phyloP scores from a whole-genome alignment of 805 yeast genomes.

The Komagataella pastoris region DNA sequence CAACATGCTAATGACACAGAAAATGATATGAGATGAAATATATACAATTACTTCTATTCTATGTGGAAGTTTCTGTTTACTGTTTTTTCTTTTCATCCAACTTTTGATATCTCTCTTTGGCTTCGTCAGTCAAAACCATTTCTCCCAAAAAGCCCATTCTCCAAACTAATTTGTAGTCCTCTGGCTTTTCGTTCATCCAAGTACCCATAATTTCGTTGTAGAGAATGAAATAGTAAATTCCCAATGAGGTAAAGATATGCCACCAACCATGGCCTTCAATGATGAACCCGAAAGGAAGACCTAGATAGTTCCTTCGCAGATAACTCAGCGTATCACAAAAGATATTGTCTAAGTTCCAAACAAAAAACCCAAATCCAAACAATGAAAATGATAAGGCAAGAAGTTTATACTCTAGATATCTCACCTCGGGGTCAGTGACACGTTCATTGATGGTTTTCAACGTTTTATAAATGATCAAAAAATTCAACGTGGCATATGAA shows the following conservation, averaged over 20 bases:
- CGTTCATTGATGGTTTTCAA: conserved; percentile 9
- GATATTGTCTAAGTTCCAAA: conserved; percentile 87
- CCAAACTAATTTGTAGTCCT: conserved; percentile 45
- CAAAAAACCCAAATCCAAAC: conserved; percentile 61
- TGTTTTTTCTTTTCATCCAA: conserved; percentile 8
- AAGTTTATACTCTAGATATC: conserved; percentile 13
- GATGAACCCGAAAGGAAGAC: conserved; percentile 77
- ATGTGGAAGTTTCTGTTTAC: not conserved
- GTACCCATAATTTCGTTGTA: conserved; percentile 67
- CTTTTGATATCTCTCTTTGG: conserved; percentile 9
- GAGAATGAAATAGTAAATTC: conserved; percentile 76
- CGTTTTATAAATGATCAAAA: conserved; percentile 55
- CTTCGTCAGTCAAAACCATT: not conserved
- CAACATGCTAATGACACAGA: not conserved
- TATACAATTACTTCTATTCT: not conserved
- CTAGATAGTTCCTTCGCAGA: conserved; percentile 43
- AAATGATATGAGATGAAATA: not conserved
- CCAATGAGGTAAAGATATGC: conserved; percentile 80
- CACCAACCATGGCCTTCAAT: conserved; percentile 97
- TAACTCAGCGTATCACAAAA: conserved; percentile 48
- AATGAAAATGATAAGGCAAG: conserved; percentile 16
- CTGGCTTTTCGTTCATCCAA: conserved; percentile 44
- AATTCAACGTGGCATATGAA: conserved; percentile 69
- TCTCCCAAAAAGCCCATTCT: conserved; percentile 3
- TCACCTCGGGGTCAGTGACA: conserved; percentile 10